Evolutionary conservation across 352 stramenopile genomes (phyloP).

Genomic region (Phytopythium litorale): DNA sequence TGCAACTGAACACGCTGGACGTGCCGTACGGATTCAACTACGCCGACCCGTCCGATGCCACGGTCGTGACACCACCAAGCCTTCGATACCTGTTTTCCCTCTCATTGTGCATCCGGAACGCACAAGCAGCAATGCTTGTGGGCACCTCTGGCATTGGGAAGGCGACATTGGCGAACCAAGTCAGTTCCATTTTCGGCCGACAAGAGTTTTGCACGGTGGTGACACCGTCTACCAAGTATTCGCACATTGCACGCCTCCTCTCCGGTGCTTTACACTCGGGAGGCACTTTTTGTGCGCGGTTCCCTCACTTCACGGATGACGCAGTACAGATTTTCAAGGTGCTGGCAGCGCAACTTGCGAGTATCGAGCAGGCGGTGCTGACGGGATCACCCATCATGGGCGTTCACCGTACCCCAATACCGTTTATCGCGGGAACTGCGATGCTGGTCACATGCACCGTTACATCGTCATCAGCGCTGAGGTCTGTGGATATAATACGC

Average conservation of each 20-base stretch:
- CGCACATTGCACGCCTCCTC: slow-evolving; percentile 35
- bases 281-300: slow-evolving; percentile 33
- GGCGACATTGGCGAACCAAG: slow-evolving; percentile 30
- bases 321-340: slow-evolving; percentile 19
- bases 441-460: slow-evolving; percentile 21
- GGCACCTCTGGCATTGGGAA: slow-evolving; percentile 29
- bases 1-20: slow-evolving; percentile 43
- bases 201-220: slow-evolving; percentile 27
- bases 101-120: slow-evolving; percentile 37
- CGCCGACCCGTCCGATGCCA: slow-evolving; percentile 17
- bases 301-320: slow-evolving; percentile 1
- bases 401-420: slow-evolving; percentile 26
- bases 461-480: background rate
- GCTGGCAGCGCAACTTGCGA: slow-evolving; percentile 17
- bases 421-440: slow-evolving; percentile 30
- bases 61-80: slow-evolving; percentile 39
- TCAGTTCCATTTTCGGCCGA: slow-evolving; percentile 41
- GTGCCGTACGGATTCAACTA: slow-evolving; percentile 74
- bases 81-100: slow-evolving; percentile 51
- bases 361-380: slow-evolving; percentile 34
- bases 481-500: background rate
- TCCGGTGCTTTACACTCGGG: slow-evolving; percentile 36
- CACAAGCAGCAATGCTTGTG: slow-evolving; percentile 21
- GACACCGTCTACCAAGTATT: slow-evolving; percentile 9
- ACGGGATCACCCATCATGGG: slow-evolving; percentile 8